Base-by-base conservation (phyloP, 306 rosid species). In the Fagus sylvatica region DNA sequence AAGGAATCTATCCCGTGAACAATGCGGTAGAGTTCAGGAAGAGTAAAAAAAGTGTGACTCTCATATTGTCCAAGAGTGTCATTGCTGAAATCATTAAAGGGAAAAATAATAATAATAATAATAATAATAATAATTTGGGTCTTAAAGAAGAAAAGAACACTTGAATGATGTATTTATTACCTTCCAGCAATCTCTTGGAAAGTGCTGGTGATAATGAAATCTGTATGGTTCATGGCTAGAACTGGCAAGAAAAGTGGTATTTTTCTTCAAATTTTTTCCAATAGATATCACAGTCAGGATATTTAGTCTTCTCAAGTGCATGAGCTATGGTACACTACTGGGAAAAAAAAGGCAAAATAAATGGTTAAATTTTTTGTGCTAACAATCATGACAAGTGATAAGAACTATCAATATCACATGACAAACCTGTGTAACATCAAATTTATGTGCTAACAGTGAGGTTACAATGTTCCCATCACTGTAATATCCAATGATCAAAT, bases 171-270 rank as follows among this genome's bases (percentile, higher is more conserved):
- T n/a, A n/a, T n/a, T n/a, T n/a, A n/a, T 78, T 46, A 91, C 98
- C 96, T 96, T 90, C 99, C 99, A 76, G 99, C 99, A 82, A 96
- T 96, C 84, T 96, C 99, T 82, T 96, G 99, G 91, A 88, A 96
- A 64, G 99, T 96, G 84, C 98, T 93, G 56, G 99, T 96, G 83
- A 96, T 93, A 30, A 96, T 96, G 77, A 96, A 96, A 80, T 96
- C 99, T 0, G 99, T 96, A 80, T 96, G 99, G 85, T 96, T 96
- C 99, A 96, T 96, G 41, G 99, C 98, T 1, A 93, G 69, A 96
- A 96, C 84, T 96, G 99, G 93, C 90, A 87, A 5, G 99, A 90
- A 89, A 96, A 96, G 87, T 96, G 96, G 46, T 96, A 96, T 77
- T 88, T 93, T 53, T n/a, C n/a, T n/a, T 96, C 99, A 7, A 93